These are phyloP conservation scores for Cryptococcus sp. DNA, from an alignment of 1,284 basidiomycete genomes.

Conservation along the genomic window DNA sequence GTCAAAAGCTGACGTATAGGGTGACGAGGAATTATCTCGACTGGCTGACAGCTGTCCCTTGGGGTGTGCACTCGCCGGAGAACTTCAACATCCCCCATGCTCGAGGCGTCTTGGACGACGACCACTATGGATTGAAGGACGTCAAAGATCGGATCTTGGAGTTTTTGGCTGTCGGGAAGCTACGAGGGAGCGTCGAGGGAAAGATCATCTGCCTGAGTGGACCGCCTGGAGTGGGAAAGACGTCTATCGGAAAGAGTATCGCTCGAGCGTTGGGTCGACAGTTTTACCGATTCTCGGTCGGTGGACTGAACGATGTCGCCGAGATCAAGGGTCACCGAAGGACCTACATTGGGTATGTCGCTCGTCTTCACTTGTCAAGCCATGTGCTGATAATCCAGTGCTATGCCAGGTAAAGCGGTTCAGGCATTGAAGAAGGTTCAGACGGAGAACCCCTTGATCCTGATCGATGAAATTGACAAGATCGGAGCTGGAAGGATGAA, in stretches of 20 bases:
- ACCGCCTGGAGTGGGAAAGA: conserved; percentile 96
- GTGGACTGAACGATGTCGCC: conserved; percentile 93
- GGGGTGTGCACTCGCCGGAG: conserved; percentile 92
- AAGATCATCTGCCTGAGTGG: conserved; percentile 97
- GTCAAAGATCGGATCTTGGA: conserved; percentile 97
- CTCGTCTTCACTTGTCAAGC: not conserved
- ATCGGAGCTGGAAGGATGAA: conserved; percentile 76
- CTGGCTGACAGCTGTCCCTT: conserved; percentile 94
- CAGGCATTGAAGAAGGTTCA: conserved; percentile 95
- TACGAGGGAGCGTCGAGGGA: conserved; percentile 92
- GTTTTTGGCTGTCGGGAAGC: conserved; percentile 95
- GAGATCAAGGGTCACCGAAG: conserved; percentile 98
- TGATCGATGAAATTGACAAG: conserved; percentile 99
- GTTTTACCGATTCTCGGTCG: conserved; percentile 72
- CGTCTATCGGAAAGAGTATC: conserved; percentile 82
- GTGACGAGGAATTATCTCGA: conserved; percentile 96
- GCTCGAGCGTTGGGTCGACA: conserved; percentile 45
- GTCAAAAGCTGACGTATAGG: conserved; percentile 34
- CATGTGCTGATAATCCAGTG: conserved; percentile 51
- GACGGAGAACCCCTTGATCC: conserved; percentile 90
- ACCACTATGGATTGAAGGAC: conserved; percentile 93
- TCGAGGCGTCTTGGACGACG: conserved; percentile 80
- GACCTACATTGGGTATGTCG: conserved; percentile 82
- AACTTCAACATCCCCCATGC: conserved; percentile 89
- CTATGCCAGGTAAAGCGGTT: conserved; percentile 95